Conservation (phyloP, 305 asterid genomes). For the Withania somnifera region DNA sequence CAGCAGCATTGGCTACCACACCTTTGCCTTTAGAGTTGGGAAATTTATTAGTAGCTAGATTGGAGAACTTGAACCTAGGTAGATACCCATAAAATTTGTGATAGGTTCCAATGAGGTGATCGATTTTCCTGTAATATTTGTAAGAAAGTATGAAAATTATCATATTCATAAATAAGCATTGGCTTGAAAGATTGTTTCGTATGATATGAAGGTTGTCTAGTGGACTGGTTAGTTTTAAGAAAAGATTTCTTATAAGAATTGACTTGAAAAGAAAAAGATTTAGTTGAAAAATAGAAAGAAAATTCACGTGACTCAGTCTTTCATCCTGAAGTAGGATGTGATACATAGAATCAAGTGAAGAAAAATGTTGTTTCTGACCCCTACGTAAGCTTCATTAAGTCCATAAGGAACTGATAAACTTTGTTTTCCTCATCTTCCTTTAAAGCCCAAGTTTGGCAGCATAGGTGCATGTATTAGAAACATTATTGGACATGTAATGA, state of each 20-base stretch:
- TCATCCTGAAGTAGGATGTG: neutral
- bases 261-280: too few species aligned
- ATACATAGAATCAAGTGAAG: neutral
- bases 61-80: neutral
- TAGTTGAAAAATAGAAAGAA: neutral
- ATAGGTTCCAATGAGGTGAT: neutral
- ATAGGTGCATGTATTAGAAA: neutral
- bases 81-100: neutral
- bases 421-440: neutral
- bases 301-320: neutral
- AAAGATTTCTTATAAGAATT: too few species aligned
- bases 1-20: neutral
- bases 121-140: neutral
- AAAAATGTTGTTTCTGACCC: neutral
- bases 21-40: too few species aligned
- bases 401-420: neutral
- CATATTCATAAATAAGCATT: too few species aligned
- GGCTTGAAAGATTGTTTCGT: too few species aligned
- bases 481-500: neutral
- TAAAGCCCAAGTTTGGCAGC: neutral
- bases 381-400: neutral
- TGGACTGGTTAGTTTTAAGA: too few species aligned
- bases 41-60: neutral
- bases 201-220: too few species aligned
- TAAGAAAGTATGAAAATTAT: too few species aligned